Percentiles rank a stretch among this genome's conserved stretches.
Conservation (phyloP, 1,284 basidiomycete species). For the Boletus calvinii region DNA sequence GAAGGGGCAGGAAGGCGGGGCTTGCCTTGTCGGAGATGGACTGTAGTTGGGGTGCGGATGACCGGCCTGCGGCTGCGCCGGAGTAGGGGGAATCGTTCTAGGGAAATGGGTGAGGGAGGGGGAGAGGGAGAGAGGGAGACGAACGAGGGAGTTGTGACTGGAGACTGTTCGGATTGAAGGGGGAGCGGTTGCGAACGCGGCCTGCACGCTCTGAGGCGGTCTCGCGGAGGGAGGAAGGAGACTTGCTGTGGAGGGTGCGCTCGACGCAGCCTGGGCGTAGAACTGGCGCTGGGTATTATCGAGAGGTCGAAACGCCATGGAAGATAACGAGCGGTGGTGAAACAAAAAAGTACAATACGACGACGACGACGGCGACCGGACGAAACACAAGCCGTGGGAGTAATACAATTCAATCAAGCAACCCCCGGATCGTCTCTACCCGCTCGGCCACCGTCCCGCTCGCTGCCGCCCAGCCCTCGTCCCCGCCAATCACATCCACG, state of each 20-base stretch:
- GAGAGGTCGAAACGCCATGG: conserved; percentile 24
- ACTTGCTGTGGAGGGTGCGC: conserved; percentile 53
- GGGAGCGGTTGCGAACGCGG: conserved; percentile 46
- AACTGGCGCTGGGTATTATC: conserved; percentile 28
- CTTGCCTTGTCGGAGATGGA: conserved; percentile 52
- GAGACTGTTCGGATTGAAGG: conserved; percentile 38
- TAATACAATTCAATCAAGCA: not conserved
- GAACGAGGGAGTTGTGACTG: conserved; percentile 46
- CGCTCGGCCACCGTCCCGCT: conserved; percentile 51
- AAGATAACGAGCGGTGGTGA: conserved; percentile 17
- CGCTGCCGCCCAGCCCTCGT: conserved; percentile 36
- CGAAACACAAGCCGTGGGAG: not conserved
- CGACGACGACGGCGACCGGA: not conserved
- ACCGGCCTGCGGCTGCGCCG: conserved; percentile 29
- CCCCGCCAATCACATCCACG: conserved; percentile 35
- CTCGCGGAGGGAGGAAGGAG: conserved; percentile 45
- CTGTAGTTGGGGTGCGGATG: conserved; percentile 21
- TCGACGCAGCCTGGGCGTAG: conserved; percentile 34
- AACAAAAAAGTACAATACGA: not conserved
- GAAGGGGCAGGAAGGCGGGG: not conserved
- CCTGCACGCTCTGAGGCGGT: conserved; percentile 39
- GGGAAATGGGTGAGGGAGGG: conserved; percentile 10
- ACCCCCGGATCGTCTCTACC: conserved; percentile 43
- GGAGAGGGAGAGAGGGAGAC: not conserved
- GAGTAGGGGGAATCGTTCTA: conserved; percentile 49